These are phyloP conservation scores for Sporothrix sp. DNA, from an alignment of 2,329 filamentous ascomycete genomes.

Conservation along the genomic window DNA sequence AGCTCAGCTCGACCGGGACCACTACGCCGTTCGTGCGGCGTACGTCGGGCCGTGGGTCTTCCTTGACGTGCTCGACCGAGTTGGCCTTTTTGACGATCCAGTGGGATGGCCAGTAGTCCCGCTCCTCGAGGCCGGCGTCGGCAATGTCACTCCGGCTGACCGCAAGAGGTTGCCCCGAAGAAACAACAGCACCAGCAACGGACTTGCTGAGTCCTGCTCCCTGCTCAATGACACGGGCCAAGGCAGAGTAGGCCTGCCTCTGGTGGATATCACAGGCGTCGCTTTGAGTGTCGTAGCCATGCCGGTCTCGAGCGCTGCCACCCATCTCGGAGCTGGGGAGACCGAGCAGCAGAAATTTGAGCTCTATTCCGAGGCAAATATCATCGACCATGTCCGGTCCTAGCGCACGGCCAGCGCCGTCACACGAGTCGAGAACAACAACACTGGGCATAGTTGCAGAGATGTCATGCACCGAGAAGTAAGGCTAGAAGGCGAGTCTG, in stretches of 20 bases:
- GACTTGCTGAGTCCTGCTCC: conserved; percentile 14
- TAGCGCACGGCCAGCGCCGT: not conserved
- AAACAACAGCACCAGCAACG: not conserved
- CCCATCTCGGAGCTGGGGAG: conserved; percentile 12
- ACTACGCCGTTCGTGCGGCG: conserved; percentile 22
- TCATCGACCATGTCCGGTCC: conserved; percentile 17
- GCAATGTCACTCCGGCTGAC: conserved; percentile 23
- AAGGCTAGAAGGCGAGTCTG: not conserved
- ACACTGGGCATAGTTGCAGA: conserved; percentile 9
- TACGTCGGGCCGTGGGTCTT: conserved; percentile 16
- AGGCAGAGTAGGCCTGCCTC: conserved; percentile 18
- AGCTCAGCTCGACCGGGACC: conserved; percentile 30
- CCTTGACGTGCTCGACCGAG: conserved; percentile 26
- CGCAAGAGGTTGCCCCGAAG: conserved; percentile 15
- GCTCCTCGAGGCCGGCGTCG: conserved; percentile 19
- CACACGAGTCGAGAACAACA: not conserved
- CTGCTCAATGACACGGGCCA: conserved; percentile 20
- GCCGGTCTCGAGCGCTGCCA: conserved; percentile 1
- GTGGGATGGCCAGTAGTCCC: conserved; percentile 27
- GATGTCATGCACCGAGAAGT: not conserved
- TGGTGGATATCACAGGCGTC: conserved; percentile 2
- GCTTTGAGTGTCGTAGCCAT: not conserved
- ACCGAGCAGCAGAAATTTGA: conserved; percentile 26
- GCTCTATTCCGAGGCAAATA: conserved; percentile 24
- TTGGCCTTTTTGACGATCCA: conserved; percentile 34